phyloP scores from a whole-genome alignment of 1,139 yeast species.

The Taphrina communis region DNA sequence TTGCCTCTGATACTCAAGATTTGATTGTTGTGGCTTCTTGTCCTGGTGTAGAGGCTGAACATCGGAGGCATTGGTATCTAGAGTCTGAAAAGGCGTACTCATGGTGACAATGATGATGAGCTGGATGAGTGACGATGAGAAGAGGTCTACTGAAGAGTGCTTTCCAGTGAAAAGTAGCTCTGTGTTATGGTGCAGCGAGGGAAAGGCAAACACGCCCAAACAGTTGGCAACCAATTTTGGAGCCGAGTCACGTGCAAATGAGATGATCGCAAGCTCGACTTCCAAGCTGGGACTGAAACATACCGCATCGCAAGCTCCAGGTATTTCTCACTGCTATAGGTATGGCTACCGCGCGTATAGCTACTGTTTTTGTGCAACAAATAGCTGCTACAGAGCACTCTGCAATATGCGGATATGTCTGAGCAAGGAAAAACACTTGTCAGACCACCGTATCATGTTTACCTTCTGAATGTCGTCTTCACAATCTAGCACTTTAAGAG shows the following conservation, averaged over 20 bases:
- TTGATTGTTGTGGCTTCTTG: constrained; percentile 38
- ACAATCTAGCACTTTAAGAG: no score
- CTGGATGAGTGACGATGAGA: not conserved
- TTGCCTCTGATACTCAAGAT: constrained; percentile 42
- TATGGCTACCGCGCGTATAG: no score
- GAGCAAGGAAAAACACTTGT: no score
- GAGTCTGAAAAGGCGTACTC: constrained; percentile 24
- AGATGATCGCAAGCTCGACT: not conserved
- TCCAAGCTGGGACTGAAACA: no score
- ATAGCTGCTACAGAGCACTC: no score
- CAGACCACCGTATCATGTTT: no score
- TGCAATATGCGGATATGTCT: no score
- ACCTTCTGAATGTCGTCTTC: no score
- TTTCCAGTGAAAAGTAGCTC: not conserved
- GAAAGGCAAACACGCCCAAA: constrained; percentile 1
- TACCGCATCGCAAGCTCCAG: no score
- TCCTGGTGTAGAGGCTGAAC: constrained; percentile 44
- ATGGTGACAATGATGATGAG: not conserved
- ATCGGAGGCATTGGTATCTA: constrained; percentile 10
- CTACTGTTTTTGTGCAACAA: no score
- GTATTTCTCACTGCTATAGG: no score
- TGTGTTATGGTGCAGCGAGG: constrained; percentile 7
- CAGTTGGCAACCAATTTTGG: constrained; percentile 17
- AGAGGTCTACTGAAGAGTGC: not conserved
- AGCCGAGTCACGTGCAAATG: not conserved